Evolutionary conservation across 1,284 basidiomycete genomes (phyloP).

Genomic region (Cystobasidium pallidum): DNA sequence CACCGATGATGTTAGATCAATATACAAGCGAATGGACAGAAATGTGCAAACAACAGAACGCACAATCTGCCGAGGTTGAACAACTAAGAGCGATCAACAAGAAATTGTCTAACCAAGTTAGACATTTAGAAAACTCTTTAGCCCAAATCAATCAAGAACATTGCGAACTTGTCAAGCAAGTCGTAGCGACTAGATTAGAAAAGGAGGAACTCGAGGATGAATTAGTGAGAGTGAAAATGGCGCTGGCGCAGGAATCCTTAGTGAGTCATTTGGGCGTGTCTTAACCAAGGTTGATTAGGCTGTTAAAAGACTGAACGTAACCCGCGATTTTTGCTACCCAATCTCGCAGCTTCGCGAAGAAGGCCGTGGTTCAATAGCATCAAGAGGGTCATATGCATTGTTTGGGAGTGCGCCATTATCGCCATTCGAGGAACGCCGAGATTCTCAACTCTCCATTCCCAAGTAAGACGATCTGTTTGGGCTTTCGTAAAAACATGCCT

Average conservation of each 20-base stretch:
- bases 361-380: constrained; percentile 35
- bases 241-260: constrained; percentile 42
- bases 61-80: constrained; percentile 79
- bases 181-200: constrained; percentile 80
- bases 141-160: constrained; percentile 79
- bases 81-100: constrained; percentile 75
- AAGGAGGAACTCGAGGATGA: constrained; percentile 89
- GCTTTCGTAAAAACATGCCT: too few species aligned
- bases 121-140: constrained; percentile 73
- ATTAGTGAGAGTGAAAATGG: constrained; percentile 83
- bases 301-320: too few species aligned
- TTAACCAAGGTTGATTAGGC: too few species aligned
- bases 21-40: constrained; percentile 45
- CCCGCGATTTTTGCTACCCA: too few species aligned
- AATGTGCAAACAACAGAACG: constrained; percentile 44
- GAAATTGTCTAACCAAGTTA: constrained; percentile 76
- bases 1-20: constrained; percentile 53
- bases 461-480: not conserved
- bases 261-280: not conserved
- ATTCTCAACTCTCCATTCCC: constrained; percentile 21
- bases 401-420: constrained; percentile 25
- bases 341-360: constrained; percentile 33
- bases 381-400: constrained; percentile 28
- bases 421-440: constrained; percentile 28
- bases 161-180: constrained; percentile 71